Evolutionary conservation across 2,329 filamentous ascomycete species (phyloP).

Genomic region (Didymella lethalis): DNA sequence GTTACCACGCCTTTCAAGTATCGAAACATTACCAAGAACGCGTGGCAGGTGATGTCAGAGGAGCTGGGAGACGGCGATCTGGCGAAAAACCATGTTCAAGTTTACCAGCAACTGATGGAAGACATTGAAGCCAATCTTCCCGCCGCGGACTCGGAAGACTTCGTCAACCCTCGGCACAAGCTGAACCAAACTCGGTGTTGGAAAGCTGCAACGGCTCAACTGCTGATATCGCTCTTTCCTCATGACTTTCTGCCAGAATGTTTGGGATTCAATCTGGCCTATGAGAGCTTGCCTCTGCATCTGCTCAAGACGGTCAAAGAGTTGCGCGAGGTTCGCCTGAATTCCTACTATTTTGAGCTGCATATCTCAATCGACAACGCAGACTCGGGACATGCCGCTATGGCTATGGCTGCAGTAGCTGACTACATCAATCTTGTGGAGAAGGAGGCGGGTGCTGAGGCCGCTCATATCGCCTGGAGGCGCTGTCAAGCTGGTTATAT

Average conservation of each 20-base stretch:
- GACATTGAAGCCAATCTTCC: constrained; percentile 45
- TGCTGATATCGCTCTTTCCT: constrained; percentile 59
- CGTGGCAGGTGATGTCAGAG: constrained; percentile 60
- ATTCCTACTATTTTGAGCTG: constrained; percentile 60
- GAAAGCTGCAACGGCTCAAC: constrained; percentile 57
- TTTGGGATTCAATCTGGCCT: constrained; percentile 61
- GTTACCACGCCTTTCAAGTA: constrained; percentile 55
- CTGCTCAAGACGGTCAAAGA: constrained; percentile 55
- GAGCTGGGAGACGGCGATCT: constrained; percentile 61
- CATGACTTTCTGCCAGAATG: constrained; percentile 61
- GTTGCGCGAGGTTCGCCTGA: constrained; percentile 54
- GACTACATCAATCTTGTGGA: constrained; percentile 50
- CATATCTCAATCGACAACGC: constrained; percentile 62
- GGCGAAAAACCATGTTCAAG: constrained; percentile 55
- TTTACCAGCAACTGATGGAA: constrained; percentile 48
- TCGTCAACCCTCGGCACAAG: constrained; percentile 37
- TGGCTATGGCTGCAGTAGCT: constrained; percentile 52
- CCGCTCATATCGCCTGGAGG: constrained; percentile 51
- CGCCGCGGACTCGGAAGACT: constrained; percentile 40
- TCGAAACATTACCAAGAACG: constrained; percentile 52
- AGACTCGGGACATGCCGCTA: constrained; percentile 59
- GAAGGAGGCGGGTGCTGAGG: constrained; percentile 35
- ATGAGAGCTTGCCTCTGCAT: constrained; percentile 54
- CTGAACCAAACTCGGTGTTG: constrained; percentile 47
- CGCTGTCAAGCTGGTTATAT: constrained; percentile 56